Conservation (phyloP, 768 basidiomycete species). For the Pleurotus pulmonarius region DNA sequence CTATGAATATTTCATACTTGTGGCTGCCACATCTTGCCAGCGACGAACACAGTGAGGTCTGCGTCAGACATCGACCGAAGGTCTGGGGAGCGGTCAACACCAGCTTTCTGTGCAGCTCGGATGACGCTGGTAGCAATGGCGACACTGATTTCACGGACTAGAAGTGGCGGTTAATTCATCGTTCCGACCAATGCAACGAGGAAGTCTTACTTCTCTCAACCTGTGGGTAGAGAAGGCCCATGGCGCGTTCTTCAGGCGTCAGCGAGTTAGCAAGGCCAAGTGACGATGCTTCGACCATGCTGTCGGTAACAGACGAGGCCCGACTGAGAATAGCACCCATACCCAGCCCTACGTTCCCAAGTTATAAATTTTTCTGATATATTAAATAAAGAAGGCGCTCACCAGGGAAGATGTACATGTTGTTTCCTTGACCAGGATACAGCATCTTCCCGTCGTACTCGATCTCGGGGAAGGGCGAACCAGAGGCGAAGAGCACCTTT, state of each 20-base stretch:
- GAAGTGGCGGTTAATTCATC: conserved; percentile 8
- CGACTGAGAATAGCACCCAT: conserved; percentile 72
- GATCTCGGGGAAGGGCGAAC: conserved; percentile 77
- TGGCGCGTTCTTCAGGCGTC: conserved; percentile 60
- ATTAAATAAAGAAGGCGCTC: conserved; percentile 5
- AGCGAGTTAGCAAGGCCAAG: conserved; percentile 76
- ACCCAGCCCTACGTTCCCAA: conserved; percentile 57
- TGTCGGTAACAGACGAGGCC: conserved; percentile 69
- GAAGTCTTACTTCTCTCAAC: conserved; percentile 59
- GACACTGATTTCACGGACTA: conserved; percentile 78
- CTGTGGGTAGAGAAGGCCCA: conserved; percentile 77
- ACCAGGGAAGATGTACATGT: conserved; percentile 87
- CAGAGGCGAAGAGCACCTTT: conserved; percentile 79
- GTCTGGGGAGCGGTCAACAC: conserved; percentile 48
- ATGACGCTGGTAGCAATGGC: conserved; percentile 74
- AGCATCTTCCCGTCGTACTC: conserved; percentile 49
- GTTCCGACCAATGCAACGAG: background rate
- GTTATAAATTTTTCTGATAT: conserved; percentile 5
- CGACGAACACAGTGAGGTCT: conserved; percentile 50
- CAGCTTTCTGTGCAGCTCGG: conserved; percentile 71
- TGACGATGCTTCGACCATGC: conserved; percentile 87
- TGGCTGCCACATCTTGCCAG: conserved; percentile 74
- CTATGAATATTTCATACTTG: conserved; percentile 10
- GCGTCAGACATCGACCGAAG: conserved; percentile 56
- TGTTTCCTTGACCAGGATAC: conserved; percentile 90